These are phyloP conservation scores for Silene conica DNA, from an alignment of 148 eudicot genomes.

Conservation along the genomic window DNA sequence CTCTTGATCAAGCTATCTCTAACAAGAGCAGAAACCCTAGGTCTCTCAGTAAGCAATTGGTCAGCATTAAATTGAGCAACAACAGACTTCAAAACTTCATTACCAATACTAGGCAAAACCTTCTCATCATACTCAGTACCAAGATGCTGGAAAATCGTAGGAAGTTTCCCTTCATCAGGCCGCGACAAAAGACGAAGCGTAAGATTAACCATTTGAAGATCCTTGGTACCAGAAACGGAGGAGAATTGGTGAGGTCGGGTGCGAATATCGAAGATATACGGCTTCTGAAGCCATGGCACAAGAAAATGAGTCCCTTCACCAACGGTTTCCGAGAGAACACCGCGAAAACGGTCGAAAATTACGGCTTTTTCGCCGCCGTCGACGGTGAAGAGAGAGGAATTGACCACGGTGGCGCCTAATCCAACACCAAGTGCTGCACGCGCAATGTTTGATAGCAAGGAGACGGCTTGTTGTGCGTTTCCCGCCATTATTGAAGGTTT, in stretches of 20 bases:
- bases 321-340: constrained; percentile 54
- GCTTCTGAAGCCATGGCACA: constrained; percentile 81
- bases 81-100: constrained; percentile 84
- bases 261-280: constrained; percentile 81
- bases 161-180: constrained; percentile 54
- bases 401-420: constrained; percentile 41
- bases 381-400: constrained; percentile 78
- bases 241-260: constrained; percentile 80
- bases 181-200: constrained; percentile 75
- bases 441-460: constrained; percentile 36
- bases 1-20: constrained; percentile 63
- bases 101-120: constrained; percentile 88
- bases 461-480: constrained; percentile 31
- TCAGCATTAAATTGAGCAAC: constrained; percentile 94
- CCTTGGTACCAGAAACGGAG: constrained; percentile 83
- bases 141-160: constrained; percentile 53
- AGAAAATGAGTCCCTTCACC: constrained; percentile 93
- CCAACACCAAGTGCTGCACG: constrained; percentile 55
- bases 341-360: constrained; percentile 80
- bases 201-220: constrained; percentile 92
- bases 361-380: constrained; percentile 97
- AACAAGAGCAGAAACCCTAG: constrained; percentile 71
- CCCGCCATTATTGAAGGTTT: constrained; percentile 11
- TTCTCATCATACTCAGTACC: constrained; percentile 84
- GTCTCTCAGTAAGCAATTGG: constrained; percentile 86